phyloP scores from a whole-genome alignment of 2,329 filamentous ascomycete species.

The Tolypocladium album region DNA sequence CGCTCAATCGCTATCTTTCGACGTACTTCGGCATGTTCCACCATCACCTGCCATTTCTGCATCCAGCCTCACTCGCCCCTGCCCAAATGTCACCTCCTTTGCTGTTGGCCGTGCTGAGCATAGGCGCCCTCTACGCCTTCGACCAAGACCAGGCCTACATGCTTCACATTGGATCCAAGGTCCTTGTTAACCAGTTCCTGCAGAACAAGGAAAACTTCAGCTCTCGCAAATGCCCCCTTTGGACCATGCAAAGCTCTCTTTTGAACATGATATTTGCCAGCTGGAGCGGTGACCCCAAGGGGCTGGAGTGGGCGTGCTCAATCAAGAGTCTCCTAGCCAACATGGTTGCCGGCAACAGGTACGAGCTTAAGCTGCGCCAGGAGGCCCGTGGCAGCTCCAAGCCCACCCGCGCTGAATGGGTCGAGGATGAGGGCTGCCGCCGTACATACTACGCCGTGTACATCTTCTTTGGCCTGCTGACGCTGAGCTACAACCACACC shows the following conservation, averaged over 20 bases:
- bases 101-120: slow-evolving; percentile 81
- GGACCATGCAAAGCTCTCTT: slow-evolving; percentile 96
- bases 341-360: slow-evolving; percentile 96
- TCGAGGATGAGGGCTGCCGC: slow-evolving; percentile 91
- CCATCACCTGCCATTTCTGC: slow-evolving; percentile 90
- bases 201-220: slow-evolving; percentile 99
- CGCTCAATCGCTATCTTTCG: slow-evolving; percentile 83
- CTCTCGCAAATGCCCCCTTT: slow-evolving; percentile 90
- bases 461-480: slow-evolving; percentile 95
- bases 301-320: slow-evolving; percentile 95
- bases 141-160: slow-evolving; percentile 96
- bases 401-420: slow-evolving; percentile 81
- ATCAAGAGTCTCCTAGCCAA: slow-evolving; percentile 97
- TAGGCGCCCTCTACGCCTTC: slow-evolving; percentile 92
- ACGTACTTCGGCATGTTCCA: slow-evolving; percentile 98
- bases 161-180: slow-evolving; percentile 94
- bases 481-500: slow-evolving; percentile 94
- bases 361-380: slow-evolving; percentile 87
- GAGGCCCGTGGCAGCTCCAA: slow-evolving; percentile 70
- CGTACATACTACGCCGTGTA: slow-evolving; percentile 98
- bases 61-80: slow-evolving; percentile 82
- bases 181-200: slow-evolving; percentile 91
- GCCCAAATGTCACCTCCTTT: slow-evolving; percentile 71
- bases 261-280: slow-evolving; percentile 99
- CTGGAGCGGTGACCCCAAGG: slow-evolving; percentile 97